A percentile compares a stretch with the other conserved stretches of the same genome.
Evolutionary conservation across 2,329 filamentous ascomycete genomes (phyloP).

Genomic region (Aspergillus sp.): DNA sequence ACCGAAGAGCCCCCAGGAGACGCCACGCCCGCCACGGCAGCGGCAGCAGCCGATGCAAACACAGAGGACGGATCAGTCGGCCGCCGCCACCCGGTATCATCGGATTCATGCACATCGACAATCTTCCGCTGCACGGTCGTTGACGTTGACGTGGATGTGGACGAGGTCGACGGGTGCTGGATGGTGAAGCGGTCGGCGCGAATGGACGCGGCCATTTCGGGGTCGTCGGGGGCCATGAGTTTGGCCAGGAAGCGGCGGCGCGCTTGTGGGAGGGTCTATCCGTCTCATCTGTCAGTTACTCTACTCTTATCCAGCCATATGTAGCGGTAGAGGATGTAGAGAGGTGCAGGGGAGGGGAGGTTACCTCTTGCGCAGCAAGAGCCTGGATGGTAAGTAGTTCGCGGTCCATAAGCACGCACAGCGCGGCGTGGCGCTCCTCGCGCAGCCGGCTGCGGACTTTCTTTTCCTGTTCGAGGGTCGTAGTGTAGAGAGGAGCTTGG

Average conservation of each 20-base stretch:
- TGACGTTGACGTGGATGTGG: slow-evolving; percentile 1
- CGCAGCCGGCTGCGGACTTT: slow-evolving; percentile 24
- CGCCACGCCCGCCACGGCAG: neutral
- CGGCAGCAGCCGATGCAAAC: too few relatives aligned
- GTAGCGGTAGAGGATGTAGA: neutral
- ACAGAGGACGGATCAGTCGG: slow-evolving; percentile 1
- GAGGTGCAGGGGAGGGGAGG: neutral
- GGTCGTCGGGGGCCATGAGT: slow-evolving; percentile 30
- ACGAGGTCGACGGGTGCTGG: slow-evolving; percentile 8
- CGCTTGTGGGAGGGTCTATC: slow-evolving; percentile 39
- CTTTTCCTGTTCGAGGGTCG: slow-evolving; percentile 17
- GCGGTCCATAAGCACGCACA: slow-evolving; percentile 37
- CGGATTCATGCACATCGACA: slow-evolving; percentile 21
- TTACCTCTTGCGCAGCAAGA: slow-evolving; percentile 35
- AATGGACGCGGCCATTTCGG: slow-evolving; percentile 23
- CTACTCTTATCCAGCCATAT: too few relatives aligned
- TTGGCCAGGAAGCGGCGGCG: slow-evolving; percentile 36
- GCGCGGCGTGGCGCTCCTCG: slow-evolving; percentile 36
- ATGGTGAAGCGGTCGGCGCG: slow-evolving; percentile 27
- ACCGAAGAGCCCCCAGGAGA: slow-evolving; percentile 5
- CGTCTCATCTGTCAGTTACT: neutral
- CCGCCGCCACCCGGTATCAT: slow-evolving; percentile 21
- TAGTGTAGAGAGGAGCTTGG: slow-evolving; percentile 11
- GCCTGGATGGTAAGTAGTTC: slow-evolving; percentile 42
- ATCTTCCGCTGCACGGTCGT: slow-evolving; percentile 15